Base-by-base conservation (phyloP, 768 basidiomycete genomes). In the Xanthoconium purpureum region DNA sequence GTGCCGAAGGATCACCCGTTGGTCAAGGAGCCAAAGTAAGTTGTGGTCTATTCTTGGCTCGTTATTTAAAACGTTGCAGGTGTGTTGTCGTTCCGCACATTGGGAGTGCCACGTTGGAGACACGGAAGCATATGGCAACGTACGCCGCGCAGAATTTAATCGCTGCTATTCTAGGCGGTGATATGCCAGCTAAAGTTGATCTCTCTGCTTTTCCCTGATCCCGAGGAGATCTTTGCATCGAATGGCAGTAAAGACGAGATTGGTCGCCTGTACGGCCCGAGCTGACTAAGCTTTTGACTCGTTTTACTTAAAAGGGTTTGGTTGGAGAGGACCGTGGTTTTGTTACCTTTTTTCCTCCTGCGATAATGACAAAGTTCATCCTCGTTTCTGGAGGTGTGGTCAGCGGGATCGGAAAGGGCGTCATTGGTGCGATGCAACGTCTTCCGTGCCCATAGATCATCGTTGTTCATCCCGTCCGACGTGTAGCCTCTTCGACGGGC, bases 401-500 rank as follows among this genome's bases (percentile, higher is more conserved):
- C 70, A 96, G 93, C 67, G 96, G 96, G 52, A 99, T 99, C 66
- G 96, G 96, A 61, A 99, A 99, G 84, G 96, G 96, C 65, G 94
- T 98, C 59, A 98, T 99, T 69, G 96, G 96, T 98, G 73, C 75
- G 82, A 68, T 59, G 52, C 45, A 59, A 54, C 52, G 50, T 58
- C 61, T 60, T 55, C 51, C 54, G 51, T 60, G 44, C 44, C 52
- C 51, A 33, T 54, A 47, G 39, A 45, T 44, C 40, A 47, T 44
- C 40, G 46, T 32, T 60, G 66, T 66, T 66, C 66, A 61, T 67
- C n/a, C 61, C 32, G 57, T 52, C 28, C 52, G 63, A 47, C 45
- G 37, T 59, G 39, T 70, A 98, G 96, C 96, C 62, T 98, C 96
- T 29, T 98, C 95, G 48, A 98, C 96, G 6, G 96, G 96, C 56